phyloP scores from a whole-genome alignment of 179 eudicot species.

The Silene noctiflora region DNA sequence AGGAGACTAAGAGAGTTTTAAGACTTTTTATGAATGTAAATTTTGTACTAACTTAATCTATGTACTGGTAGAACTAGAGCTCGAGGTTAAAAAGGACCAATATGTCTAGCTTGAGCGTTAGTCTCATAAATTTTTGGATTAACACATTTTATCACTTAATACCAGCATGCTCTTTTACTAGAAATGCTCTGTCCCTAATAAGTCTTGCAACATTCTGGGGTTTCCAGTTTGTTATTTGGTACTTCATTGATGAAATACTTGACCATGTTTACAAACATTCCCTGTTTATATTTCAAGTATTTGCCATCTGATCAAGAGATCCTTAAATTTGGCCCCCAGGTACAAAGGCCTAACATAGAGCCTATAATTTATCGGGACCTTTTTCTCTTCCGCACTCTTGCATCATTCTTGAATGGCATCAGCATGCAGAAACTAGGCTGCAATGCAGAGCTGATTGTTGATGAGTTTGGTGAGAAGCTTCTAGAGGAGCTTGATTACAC shows the following conservation, averaged over 20 bases:
- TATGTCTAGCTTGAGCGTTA: neutral
- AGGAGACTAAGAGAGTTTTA: neutral
- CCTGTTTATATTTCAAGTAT: neutral
- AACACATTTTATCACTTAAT: neutral
- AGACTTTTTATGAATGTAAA: no score
- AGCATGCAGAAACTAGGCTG: constrained; percentile 96
- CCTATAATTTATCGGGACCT: constrained; percentile 95
- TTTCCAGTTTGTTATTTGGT: neutral
- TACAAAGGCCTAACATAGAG: constrained; percentile 94
- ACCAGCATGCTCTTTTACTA: neutral
- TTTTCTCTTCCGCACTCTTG: constrained; percentile 93
- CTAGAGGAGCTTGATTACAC: constrained; percentile 99
- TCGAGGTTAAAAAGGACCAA: neutral
- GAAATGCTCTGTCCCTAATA: neutral
- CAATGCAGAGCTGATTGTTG: constrained; percentile 97
- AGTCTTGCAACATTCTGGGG: neutral
- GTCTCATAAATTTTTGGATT: neutral
- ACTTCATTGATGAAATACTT: neutral
- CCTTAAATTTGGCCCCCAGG: constrained; percentile 47
- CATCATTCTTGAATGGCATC: constrained; percentile 91
- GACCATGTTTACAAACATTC: neutral
- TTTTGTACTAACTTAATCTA: neutral
- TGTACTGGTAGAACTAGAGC: neutral
- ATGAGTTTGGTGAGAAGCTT: constrained; percentile 99
- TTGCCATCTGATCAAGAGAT: constrained; percentile 16